Conservation (phyloP, 176 grass and related monocot genomes). For the Panicum miliaceum region DNA sequence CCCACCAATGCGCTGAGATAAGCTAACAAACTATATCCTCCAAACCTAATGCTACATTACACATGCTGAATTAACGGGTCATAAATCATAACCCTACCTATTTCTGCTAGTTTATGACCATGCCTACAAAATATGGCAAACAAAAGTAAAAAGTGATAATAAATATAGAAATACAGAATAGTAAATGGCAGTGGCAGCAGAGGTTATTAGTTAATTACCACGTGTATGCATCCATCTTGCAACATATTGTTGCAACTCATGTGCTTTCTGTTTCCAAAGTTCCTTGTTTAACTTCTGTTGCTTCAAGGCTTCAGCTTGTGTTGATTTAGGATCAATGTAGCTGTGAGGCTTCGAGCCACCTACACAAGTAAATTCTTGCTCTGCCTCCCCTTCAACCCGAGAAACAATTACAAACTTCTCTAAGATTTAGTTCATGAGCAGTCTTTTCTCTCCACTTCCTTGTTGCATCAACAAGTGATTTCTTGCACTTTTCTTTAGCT, state of each 20-base stretch:
- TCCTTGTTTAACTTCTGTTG: conserved; percentile 3
- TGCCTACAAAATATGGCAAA: too few species aligned
- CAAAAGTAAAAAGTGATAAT: too few species aligned
- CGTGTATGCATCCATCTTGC: conserved; percentile 9
- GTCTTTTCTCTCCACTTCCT: neutral
- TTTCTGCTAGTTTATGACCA: too few species aligned
- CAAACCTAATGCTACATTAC: too few species aligned
- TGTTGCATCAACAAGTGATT: neutral
- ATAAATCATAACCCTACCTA: too few species aligned
- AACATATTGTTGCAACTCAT: neutral
- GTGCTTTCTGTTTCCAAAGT: neutral
- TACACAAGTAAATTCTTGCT: neutral
- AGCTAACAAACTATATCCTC: too few species aligned
- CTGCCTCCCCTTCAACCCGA: neutral
- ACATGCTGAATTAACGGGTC: too few species aligned
- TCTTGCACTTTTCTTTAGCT: neutral
- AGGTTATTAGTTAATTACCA: neutral
- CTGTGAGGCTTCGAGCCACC: neutral
- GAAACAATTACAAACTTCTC: neutral
- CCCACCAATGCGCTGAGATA: too few species aligned
- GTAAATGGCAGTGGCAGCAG: neutral
- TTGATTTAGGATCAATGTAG: conserved; percentile 3
- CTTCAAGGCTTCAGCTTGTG: neutral
- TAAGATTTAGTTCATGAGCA: neutral
- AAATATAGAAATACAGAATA: too few species aligned